phyloP scores from a whole-genome alignment of 2,329 filamentous ascomycete species.

The Colletotrichum sp. region DNA sequence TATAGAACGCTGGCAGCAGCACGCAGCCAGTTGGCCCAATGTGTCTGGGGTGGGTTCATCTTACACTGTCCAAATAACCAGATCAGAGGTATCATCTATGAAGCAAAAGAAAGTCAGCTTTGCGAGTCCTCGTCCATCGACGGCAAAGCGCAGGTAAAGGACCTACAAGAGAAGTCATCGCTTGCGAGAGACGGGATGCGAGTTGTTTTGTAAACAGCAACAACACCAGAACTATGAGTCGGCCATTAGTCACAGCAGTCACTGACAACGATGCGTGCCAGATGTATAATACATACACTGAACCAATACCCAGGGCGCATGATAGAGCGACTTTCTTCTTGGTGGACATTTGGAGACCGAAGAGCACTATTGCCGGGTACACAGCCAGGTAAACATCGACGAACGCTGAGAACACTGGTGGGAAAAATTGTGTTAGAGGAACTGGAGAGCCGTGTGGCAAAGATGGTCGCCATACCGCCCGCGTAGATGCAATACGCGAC shows the following conservation, averaged over 20 bases:
- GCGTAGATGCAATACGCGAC: slow-evolving; percentile 44
- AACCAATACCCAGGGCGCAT: slow-evolving; percentile 42
- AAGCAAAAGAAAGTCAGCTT: neutral
- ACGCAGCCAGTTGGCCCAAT: neutral
- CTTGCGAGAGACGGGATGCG: slow-evolving; percentile 32
- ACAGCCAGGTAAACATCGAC: slow-evolving; percentile 48
- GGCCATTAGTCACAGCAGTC: neutral
- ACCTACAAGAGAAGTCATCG: slow-evolving; percentile 27
- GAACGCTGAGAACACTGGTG: slow-evolving; percentile 35
- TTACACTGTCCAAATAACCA: slow-evolving; percentile 52
- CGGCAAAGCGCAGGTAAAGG: neutral
- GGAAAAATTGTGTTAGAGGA: rapidly evolving
- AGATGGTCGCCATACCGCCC: slow-evolving; percentile 33
- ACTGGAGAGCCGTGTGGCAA: neutral
- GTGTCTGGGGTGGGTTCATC: neutral
- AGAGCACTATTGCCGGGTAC: slow-evolving; percentile 43
- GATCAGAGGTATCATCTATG: slow-evolving; percentile 41
- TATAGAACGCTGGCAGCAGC: neutral
- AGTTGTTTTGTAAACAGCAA: slow-evolving; percentile 40
- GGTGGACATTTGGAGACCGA: slow-evolving; percentile 38
- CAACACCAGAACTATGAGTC: slow-evolving; percentile 24
- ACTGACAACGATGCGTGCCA: neutral
- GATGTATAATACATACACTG: slow-evolving; percentile 29
- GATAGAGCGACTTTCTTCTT: slow-evolving; percentile 46
- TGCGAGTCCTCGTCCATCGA: neutral